Base-by-base conservation (phyloP, 352 stramenopile genomes). In the Phytophthora ohioensis region DNA sequence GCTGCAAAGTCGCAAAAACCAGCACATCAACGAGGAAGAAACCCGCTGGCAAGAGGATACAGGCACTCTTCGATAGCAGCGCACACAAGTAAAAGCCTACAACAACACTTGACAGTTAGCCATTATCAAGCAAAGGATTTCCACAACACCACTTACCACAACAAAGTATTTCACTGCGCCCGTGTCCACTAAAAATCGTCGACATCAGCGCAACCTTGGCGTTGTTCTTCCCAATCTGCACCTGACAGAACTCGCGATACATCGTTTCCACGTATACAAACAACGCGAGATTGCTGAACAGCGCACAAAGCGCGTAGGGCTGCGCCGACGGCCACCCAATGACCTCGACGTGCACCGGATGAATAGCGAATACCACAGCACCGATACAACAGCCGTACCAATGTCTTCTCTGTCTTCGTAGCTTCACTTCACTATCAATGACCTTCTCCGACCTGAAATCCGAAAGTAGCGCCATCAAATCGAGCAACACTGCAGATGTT, bases 291-390 rank as follows among this genome's bases (percentile, higher is more conserved):
- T 83, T 71, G 11, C 74, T 76, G 51, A 93, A 91, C 9, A 92
- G 42, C 4, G 75, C 75, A 5, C 78, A 78, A 12, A 91, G 69
- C 3, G 85, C 66, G 51, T 95, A 93, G 2, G 87, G 84, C 63
- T 93, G 82, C 2, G 81, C 83, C 0, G 85, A 93, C 31, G 85
- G 80, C 85, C 87, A 94, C 10, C 54, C 82, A 30, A 94, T 70
- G 34, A 93, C 76, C 45, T 94, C 85, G 31, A 91, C 78, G 43
- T 91, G 69, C 39, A 90, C 64, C 7, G 87, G 87, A 39, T 95
- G 87, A 4, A 91, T 67, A 11, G 70, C 68, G 58, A 82, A 93
- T n/a, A 92, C 8, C 43, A 80, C 59, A 15, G 80, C 64, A 43
- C 75, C 86, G 39, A 92, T 47, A 2, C 76, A 64, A 51, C 77